Percentiles rank a stretch among this genome's conserved stretches.
Evolutionary conservation across 495 filamentous ascomycete genomes (phyloP).

Genomic region (Pseudomonodictys pantanalensis): DNA sequence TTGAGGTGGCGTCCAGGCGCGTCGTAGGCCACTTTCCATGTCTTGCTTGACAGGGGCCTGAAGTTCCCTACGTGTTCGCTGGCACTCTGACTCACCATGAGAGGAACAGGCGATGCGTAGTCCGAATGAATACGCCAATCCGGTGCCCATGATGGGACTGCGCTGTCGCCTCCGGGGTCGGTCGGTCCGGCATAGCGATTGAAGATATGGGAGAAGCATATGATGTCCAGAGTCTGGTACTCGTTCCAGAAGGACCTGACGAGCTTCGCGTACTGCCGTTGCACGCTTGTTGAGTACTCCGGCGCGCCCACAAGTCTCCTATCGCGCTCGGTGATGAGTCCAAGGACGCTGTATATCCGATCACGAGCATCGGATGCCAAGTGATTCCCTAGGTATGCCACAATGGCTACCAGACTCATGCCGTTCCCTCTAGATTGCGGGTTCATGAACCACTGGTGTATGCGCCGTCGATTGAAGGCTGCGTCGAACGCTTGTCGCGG

Average conservation of each 20-base stretch:
- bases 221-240: conserved; percentile 20
- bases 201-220: conserved; percentile 23
- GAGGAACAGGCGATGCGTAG: conserved; percentile 12
- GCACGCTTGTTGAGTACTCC: conserved; percentile 5
- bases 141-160: conserved; percentile 14
- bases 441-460: conserved; percentile 11
- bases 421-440: not conserved
- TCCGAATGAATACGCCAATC: conserved; percentile 10
- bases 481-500: conserved; percentile 12
- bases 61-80: conserved; percentile 20
- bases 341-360: conserved; percentile 12
- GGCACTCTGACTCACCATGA: conserved; percentile 23
- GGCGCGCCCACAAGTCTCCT: conserved; percentile 3
- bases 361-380: conserved; percentile 9
- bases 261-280: conserved; percentile 6
- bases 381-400: conserved; percentile 22
- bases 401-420: conserved; percentile 5
- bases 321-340: not conserved
- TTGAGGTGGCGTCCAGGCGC: not conserved
- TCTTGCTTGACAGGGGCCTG: not conserved
- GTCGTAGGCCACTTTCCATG: not conserved
- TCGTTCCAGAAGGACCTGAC: conserved; percentile 14
- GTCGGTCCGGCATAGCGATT: conserved; percentile 2
- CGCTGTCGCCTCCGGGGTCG: not conserved
- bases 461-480: conserved; percentile 10